These are phyloP conservation scores for Salix dunnii DNA, from an alignment of 345 rosid genomes.

Conservation along the genomic window DNA sequence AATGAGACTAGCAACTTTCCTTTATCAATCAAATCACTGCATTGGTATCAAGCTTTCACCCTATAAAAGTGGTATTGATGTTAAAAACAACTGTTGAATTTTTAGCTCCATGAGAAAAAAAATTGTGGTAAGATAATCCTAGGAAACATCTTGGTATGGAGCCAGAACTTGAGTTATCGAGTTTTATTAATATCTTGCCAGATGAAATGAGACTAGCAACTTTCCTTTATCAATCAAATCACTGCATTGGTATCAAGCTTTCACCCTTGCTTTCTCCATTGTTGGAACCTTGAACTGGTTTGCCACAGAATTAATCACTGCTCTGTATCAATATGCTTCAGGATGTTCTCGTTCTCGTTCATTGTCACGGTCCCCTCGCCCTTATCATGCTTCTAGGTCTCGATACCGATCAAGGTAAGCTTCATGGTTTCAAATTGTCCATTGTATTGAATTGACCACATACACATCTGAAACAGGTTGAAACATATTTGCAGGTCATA, in stretches of 20 bases:
- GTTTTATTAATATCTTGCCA: neutral
- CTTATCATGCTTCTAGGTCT: conserved; percentile 62
- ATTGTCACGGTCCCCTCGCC: conserved; percentile 68
- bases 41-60: neutral
- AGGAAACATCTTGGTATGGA: neutral
- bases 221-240: neutral
- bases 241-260: neutral
- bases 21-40: neutral
- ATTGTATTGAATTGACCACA: neutral
- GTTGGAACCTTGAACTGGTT: neutral
- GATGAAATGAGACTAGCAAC: neutral
- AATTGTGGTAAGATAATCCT: neutral
- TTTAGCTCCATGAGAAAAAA: neutral
- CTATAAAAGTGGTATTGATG: neutral
- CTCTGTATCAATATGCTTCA: conserved; percentile 24
- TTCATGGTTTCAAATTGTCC: neutral
- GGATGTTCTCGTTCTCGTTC: conserved; percentile 86
- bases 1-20: neutral
- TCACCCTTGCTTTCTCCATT: neutral
- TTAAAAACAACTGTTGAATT: neutral
- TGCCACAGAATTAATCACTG: neutral
- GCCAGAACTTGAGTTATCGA: neutral
- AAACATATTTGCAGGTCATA: conserved; percentile 53
- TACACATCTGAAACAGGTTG: neutral
- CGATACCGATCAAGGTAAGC: conserved; percentile 81